A percentile compares a stretch with the other conserved stretches of the same genome.
These are phyloP conservation scores for Hemerocallis citrina DNA, from an alignment of 106 monocot species.

Conservation along the genomic window DNA sequence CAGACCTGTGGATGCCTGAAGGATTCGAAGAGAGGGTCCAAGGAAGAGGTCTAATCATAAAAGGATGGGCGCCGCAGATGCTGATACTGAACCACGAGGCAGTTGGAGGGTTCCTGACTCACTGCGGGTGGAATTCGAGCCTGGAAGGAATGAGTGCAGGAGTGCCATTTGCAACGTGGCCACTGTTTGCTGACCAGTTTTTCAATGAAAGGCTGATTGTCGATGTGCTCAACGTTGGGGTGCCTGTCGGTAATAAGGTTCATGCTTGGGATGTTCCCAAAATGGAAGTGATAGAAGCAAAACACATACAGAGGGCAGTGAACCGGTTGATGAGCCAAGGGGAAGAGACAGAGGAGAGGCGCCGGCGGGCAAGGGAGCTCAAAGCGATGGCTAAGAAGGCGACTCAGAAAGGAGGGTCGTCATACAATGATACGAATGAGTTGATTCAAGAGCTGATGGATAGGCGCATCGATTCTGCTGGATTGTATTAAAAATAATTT, in stretches of 20 bases:
- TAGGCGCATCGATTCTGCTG: too few species aligned
- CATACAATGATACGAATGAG: not conserved
- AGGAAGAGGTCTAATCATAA: conserved; percentile 15
- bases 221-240: conserved; percentile 1
- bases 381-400: not conserved
- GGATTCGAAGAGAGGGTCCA: conserved; percentile 1
- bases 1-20: conserved; percentile 11
- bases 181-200: conserved; percentile 17
- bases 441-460: not conserved
- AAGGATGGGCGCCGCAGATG: conserved; percentile 37
- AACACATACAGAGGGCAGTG: not conserved
- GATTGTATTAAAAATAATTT: too few species aligned
- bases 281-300: not conserved
- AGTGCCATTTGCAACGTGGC: conserved; percentile 42
- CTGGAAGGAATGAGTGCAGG: conserved; percentile 29
- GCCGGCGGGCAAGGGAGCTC: not conserved
- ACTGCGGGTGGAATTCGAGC: conserved; percentile 66
- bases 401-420: conserved; percentile 4
- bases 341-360: conserved; percentile 8
- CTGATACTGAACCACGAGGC: conserved; percentile 26
- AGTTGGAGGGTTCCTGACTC: conserved; percentile 43
- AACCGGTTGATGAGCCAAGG: not conserved
- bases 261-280: not conserved
- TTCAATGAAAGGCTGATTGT: conserved; percentile 12
- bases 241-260: not conserved